These are phyloP conservation scores for Astragalus membranaceus DNA, from an alignment of 306 rosid species.

Conservation along the genomic window DNA sequence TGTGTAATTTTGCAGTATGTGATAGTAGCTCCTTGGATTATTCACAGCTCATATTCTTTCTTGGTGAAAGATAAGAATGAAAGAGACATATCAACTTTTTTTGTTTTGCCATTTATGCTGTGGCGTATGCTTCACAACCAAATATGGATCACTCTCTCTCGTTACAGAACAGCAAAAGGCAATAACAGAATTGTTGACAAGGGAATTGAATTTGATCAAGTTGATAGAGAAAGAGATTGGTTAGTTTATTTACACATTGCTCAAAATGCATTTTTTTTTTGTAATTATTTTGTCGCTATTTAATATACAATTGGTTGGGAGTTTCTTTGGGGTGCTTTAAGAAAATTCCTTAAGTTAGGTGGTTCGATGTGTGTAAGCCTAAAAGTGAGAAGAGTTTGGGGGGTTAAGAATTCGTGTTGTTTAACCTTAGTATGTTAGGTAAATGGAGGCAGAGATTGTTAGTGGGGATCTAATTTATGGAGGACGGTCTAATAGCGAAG, in stretches of 20 bases:
- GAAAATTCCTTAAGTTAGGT: too few species aligned
- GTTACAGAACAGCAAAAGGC: conserved; percentile 46
- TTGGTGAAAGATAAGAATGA: conserved; percentile 22
- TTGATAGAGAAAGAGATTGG: conserved; percentile 64
- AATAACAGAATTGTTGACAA: conserved; percentile 41
- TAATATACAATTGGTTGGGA: too few species aligned
- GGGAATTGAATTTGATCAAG: conserved; percentile 65
- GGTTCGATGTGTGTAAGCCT: too few species aligned
- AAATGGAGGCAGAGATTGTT: too few species aligned
- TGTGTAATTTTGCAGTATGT: conserved; percentile 26
- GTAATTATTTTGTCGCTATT: too few species aligned
- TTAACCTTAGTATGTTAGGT: too few species aligned
- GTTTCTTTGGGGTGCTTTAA: too few species aligned
- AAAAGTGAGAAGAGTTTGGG: too few species aligned
- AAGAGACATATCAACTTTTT: conserved; percentile 12
- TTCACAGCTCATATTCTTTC: conserved; percentile 11
- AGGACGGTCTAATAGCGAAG: too few species aligned
- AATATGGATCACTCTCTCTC: conserved; percentile 57
- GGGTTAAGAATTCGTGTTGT: too few species aligned
- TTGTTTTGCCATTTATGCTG: conserved; percentile 24
- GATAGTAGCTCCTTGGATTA: conserved; percentile 23
- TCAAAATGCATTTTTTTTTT: too few species aligned
- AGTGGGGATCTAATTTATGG: too few species aligned
- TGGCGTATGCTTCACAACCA: conserved; percentile 50
- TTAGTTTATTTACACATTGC: background rate